Conservation (phyloP, 345 rosid genomes). For the Hevea brasiliensis region DNA sequence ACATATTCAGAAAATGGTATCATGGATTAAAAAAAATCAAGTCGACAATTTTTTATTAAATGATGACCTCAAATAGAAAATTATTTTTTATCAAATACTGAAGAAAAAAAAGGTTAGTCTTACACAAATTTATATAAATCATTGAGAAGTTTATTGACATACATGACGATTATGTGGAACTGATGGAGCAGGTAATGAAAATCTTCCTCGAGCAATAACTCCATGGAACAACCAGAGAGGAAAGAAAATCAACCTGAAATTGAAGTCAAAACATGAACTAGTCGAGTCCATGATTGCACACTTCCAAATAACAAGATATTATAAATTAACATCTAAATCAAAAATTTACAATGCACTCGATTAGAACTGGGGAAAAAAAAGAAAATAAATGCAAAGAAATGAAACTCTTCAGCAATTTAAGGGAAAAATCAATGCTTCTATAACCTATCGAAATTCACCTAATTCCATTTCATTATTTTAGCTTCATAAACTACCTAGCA, state of each 20-base stretch:
- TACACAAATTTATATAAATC: background rate
- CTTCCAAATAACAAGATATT: background rate
- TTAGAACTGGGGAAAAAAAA: background rate
- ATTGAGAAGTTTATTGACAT: slow-evolving; percentile 24
- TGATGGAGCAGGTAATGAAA: slow-evolving; percentile 94
- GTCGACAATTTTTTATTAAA: background rate
- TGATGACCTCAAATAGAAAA: background rate
- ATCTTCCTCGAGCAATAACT: slow-evolving; percentile 91
- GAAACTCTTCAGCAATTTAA: background rate
- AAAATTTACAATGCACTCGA: background rate
- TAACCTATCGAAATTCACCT: background rate
- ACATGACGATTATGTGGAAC: slow-evolving; percentile 92
- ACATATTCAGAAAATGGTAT: slow-evolving; percentile 2
- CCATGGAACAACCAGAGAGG: slow-evolving; percentile 95
- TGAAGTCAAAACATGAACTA: slow-evolving; percentile 12
- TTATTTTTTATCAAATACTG: background rate
- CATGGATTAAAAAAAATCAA: too few relatives aligned
- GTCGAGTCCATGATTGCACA: background rate
- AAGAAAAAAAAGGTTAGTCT: background rate
- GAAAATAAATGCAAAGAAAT: background rate
- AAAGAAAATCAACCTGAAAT: slow-evolving; percentile 68
- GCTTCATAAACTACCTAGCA: too few relatives aligned
- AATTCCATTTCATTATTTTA: background rate
- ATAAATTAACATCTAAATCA: background rate
- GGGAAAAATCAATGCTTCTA: background rate